phyloP scores from a whole-genome alignment of 331 rosid genomes.

The Prunus yedoensis region DNA sequence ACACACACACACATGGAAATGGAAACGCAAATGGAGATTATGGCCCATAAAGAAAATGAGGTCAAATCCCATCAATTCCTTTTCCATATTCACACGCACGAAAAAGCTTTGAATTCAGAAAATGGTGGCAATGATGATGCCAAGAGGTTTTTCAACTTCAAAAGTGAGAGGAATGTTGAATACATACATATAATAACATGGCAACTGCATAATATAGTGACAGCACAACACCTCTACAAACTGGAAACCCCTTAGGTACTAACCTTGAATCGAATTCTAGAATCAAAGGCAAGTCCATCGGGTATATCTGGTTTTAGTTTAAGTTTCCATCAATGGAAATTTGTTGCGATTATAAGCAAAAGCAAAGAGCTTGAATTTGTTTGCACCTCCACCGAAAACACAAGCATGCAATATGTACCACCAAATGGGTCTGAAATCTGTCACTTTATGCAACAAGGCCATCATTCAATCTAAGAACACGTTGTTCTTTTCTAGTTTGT shows the following conservation, averaged over 20 bases:
- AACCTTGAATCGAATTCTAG: too few species aligned
- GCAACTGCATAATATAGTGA: neutral
- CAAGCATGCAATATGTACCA: neutral
- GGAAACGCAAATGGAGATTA: conserved; percentile 19
- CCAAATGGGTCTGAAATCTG: too few species aligned
- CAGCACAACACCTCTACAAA: neutral
- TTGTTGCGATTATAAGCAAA: too few species aligned
- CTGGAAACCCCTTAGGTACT: neutral
- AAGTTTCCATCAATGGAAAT: too few species aligned
- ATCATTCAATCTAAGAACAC: neutral
- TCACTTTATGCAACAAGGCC: neutral
- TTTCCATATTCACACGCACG: neutral
- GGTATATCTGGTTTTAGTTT: too few species aligned
- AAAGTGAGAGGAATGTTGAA: conserved; percentile 43
- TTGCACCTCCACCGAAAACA: too few species aligned
- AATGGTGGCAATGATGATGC: conserved; percentile 36
- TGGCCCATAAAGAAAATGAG: conserved; percentile 38
- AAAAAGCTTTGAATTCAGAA: conserved; percentile 40
- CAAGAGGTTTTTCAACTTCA: conserved; percentile 29
- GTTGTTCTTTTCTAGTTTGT: too few species aligned
- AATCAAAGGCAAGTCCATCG: too few species aligned
- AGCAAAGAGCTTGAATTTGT: too few species aligned
- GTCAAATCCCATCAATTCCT: conserved; percentile 58
- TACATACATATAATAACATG: neutral
- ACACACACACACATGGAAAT: neutral